These are phyloP conservation scores for Aspergillus costaricaensis DNA, from an alignment of 2,329 filamentous ascomycete genomes.

Conservation along the genomic window DNA sequence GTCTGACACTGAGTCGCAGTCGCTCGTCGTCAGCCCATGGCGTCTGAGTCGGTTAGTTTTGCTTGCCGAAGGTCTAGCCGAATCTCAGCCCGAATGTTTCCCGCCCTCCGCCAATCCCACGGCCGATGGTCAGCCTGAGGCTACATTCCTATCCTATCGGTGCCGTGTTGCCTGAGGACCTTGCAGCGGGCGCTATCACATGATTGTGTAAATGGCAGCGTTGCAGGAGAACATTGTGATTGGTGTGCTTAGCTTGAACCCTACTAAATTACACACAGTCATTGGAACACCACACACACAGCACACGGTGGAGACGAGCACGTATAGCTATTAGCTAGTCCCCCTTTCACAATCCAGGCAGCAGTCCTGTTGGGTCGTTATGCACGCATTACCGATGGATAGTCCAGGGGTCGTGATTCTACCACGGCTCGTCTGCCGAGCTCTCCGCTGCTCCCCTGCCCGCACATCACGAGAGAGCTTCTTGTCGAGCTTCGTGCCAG, in stretches of 20 bases:
- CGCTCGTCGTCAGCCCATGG: background rate
- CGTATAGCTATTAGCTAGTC: too few relatives aligned
- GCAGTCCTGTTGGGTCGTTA: background rate
- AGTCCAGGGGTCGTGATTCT: constrained; percentile 17
- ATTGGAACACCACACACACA: background rate
- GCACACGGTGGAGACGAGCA: background rate
- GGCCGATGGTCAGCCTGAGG: background rate
- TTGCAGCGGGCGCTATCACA: background rate
- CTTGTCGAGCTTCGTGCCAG: too few relatives aligned
- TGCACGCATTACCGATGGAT: constrained; percentile 1
- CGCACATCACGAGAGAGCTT: background rate
- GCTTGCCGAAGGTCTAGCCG: background rate
- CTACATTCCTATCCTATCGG: background rate
- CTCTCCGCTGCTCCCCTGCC: constrained; percentile 21
- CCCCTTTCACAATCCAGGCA: background rate
- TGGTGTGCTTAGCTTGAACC: background rate
- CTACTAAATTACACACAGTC: background rate
- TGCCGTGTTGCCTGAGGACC: background rate
- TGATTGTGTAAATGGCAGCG: background rate
- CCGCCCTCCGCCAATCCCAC: background rate
- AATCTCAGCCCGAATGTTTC: background rate
- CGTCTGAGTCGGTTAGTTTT: background rate
- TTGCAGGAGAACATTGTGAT: background rate
- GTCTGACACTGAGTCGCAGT: background rate
- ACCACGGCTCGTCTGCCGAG: constrained; percentile 26